Conservation (phyloP, 768 basidiomycete species). For the Glaciozyma antarctica region DNA sequence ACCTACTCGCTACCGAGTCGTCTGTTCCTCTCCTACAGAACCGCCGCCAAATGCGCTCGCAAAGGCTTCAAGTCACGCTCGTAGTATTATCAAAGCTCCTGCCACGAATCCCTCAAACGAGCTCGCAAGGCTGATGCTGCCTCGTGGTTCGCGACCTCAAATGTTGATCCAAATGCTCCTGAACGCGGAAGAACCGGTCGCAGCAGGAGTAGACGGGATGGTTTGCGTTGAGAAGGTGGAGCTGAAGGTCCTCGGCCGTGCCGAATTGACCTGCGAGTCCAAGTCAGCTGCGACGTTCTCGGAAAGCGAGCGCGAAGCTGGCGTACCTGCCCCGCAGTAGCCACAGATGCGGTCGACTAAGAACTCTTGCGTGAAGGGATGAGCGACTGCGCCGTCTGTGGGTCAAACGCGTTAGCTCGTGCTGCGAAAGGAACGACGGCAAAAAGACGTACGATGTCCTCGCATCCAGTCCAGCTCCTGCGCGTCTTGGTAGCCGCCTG, state of each 20-base stretch:
- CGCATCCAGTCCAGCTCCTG: background rate
- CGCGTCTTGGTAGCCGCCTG: background rate
- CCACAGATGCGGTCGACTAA: background rate
- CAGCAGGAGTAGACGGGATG: slow-evolving; percentile 12
- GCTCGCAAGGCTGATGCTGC: background rate
- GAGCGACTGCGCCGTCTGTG: background rate
- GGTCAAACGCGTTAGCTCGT: background rate
- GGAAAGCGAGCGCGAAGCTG: no score
- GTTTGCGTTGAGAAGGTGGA: background rate
- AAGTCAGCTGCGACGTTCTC: background rate
- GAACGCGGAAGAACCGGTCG: slow-evolving; percentile 5
- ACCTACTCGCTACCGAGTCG: no score
- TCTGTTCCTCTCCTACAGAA: no score
- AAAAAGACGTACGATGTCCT: background rate
- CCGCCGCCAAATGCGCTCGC: no score
- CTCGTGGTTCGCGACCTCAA: background rate
- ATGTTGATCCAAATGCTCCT: slow-evolving; percentile 1
- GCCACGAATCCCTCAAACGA: no score
- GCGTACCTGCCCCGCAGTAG: slow-evolving; percentile 3
- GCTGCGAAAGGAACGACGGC: background rate
- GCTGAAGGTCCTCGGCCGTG: background rate
- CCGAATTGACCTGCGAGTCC: background rate
- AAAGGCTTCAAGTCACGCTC: no score
- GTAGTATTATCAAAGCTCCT: no score
- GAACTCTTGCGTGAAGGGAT: slow-evolving; percentile 6